Conservation (phyloP, 208 protist species). For the Wallacemonas sp. region DNA sequence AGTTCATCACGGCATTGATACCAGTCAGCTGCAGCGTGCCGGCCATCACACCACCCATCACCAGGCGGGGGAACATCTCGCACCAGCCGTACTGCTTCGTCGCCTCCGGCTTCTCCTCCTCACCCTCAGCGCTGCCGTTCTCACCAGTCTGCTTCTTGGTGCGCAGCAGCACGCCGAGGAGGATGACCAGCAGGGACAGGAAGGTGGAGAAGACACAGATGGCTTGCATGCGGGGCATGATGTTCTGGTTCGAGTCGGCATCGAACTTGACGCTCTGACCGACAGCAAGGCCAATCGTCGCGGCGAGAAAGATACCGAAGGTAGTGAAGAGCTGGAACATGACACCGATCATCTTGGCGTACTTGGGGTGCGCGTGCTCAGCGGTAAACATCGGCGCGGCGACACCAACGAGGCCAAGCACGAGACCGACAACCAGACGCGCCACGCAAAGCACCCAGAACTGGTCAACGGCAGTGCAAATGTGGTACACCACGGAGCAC, state of each 20-base stretch:
- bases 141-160: slow-evolving; percentile 18
- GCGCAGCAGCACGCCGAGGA: slow-evolving; percentile 40
- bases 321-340: slow-evolving; percentile 84
- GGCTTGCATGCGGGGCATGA: slow-evolving; percentile 67
- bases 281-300: slow-evolving; percentile 57
- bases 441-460: slow-evolving; percentile 74
- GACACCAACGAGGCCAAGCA: slow-evolving; percentile 63
- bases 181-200: slow-evolving; percentile 50
- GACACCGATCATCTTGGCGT: slow-evolving; percentile 60
- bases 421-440: slow-evolving; percentile 75
- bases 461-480: slow-evolving; percentile 41
- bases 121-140: slow-evolving; percentile 10
- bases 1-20: slow-evolving; percentile 89
- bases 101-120: slow-evolving; percentile 22
- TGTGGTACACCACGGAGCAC: slow-evolving; percentile 63
- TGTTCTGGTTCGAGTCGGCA: slow-evolving; percentile 28
- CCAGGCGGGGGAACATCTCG: slow-evolving; percentile 47
- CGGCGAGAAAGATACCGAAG: slow-evolving; percentile 82
- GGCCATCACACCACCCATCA: slow-evolving; percentile 54
- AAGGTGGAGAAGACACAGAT: slow-evolving; percentile 67
- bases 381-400: slow-evolving; percentile 76
- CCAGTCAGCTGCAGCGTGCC: slow-evolving; percentile 82
- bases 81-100: slow-evolving; percentile 51
- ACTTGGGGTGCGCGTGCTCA: slow-evolving; percentile 63
- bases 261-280: slow-evolving; percentile 45